Percentiles rank a stretch among this genome's conserved stretches.
Conservation (phyloP, 805 yeast genomes). For the Saturnispora halmiae region DNA sequence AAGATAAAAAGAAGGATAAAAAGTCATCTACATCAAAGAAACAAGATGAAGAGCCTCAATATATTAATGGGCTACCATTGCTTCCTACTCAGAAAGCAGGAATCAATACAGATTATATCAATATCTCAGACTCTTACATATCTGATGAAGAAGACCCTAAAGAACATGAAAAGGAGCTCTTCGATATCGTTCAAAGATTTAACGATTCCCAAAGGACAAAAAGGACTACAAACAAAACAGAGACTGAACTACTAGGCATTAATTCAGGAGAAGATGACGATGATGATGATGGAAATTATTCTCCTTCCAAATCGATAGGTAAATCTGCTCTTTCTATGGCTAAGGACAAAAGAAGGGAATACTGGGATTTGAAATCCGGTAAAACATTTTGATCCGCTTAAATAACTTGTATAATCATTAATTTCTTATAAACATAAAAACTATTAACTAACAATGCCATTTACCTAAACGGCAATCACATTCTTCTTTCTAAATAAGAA, state of each 20-base stretch:
- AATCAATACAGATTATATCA: constrained; percentile 39
- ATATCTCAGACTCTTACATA: constrained; percentile 29
- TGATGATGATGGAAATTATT: constrained; percentile 7
- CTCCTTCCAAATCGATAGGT: constrained; percentile 17
- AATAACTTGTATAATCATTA: not conserved
- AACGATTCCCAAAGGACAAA: constrained; percentile 14
- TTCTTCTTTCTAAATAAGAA: not conserved
- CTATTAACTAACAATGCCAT: not conserved
- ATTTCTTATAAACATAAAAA: not conserved
- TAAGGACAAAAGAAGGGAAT: constrained; percentile 59
- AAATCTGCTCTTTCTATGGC: constrained; percentile 63
- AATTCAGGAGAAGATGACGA: constrained; percentile 18
- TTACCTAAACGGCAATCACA: not conserved
- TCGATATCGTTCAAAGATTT: constrained; percentile 16
- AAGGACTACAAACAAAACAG: constrained; percentile 10
- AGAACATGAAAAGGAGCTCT: constrained; percentile 11
- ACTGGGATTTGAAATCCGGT: constrained; percentile 49
- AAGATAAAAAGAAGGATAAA: constrained; percentile 3
- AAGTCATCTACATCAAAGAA: not conserved
- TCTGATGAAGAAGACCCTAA: constrained; percentile 18
- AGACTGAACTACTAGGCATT: constrained; percentile 23
- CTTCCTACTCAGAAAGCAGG: constrained; percentile 83
- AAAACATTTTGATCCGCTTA: constrained; percentile 5
- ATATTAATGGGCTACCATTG: constrained; percentile 7
- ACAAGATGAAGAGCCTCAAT: not conserved